Conservation (phyloP, 169 alveolate genomes). For the Eimeria acervulina region DNA sequence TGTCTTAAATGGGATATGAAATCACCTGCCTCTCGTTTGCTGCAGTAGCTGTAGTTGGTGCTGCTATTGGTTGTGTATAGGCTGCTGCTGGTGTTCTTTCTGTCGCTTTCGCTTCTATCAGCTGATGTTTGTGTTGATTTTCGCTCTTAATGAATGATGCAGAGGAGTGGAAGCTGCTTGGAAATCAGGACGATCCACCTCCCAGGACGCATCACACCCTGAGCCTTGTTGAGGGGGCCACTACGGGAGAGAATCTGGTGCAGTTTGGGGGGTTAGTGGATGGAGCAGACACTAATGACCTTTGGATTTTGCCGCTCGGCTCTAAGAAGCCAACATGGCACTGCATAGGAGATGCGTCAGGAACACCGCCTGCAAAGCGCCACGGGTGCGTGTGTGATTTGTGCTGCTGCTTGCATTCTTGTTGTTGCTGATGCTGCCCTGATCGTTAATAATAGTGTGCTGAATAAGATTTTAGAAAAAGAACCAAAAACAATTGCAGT, state of each 20-base stretch:
- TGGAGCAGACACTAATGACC: conserved; percentile 5
- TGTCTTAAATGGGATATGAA: not conserved
- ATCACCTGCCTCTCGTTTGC: not conserved
- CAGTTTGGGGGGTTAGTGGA: conserved; percentile 43
- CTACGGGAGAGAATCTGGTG: not conserved
- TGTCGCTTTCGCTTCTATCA: not conserved
- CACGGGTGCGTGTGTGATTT: conserved; percentile 29
- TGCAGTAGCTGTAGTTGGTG: not conserved
- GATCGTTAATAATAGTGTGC: not conserved
- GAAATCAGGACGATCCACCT: not conserved
- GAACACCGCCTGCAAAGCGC: conserved; percentile 4
- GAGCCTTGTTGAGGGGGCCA: not conserved
- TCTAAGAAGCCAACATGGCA: not conserved
- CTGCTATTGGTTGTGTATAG: not conserved
- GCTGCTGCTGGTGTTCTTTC: not conserved
- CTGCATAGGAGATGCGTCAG: not conserved
- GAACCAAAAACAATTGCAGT: not conserved
- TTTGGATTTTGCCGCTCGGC: not conserved
- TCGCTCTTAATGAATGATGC: not conserved
- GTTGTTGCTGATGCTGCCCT: not conserved
- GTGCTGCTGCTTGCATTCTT: not conserved
- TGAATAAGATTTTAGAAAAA: not conserved
- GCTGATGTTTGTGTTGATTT: not conserved
- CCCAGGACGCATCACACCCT: conserved; percentile 37
- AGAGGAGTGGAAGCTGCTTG: conserved; percentile 10